These are phyloP conservation scores for Metarhizium anisopliae DNA, from an alignment of 2,329 filamentous ascomycete genomes.

Conservation along the genomic window DNA sequence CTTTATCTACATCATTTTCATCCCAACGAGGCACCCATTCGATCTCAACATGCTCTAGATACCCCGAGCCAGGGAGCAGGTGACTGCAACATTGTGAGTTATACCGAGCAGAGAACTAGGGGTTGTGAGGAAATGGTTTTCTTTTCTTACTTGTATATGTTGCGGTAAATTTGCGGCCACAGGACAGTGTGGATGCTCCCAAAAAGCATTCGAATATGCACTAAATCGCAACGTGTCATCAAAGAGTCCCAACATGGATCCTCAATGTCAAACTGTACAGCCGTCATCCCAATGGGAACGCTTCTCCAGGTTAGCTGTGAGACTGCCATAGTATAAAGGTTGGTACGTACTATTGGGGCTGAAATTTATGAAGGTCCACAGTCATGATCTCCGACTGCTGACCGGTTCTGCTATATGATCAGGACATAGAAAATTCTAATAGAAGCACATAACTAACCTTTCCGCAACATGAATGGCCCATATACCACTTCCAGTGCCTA, in stretches of 20 bases:
- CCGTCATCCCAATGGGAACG: slow-evolving; percentile 51
- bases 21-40: slow-evolving; percentile 67
- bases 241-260: slow-evolving; percentile 49
- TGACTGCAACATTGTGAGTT: slow-evolving; percentile 41
- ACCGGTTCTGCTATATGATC: neutral
- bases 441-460: slow-evolving; percentile 32
- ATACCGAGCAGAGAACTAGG: neutral
- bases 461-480: slow-evolving; percentile 82
- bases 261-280: slow-evolving; percentile 66
- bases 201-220: slow-evolving; percentile 71
- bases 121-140: neutral
- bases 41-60: slow-evolving; percentile 82
- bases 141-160: slow-evolving; percentile 50
- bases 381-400: slow-evolving; percentile 20
- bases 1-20: too few relatives aligned
- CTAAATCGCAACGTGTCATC: slow-evolving; percentile 60
- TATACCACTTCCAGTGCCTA: slow-evolving; percentile 84
- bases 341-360: slow-evolving; percentile 26
- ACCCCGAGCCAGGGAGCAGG: slow-evolving; percentile 64
- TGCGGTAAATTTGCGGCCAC: slow-evolving; percentile 67
- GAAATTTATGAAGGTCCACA: slow-evolving; percentile 30
- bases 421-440: neutral
- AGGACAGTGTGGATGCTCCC: slow-evolving; percentile 60
- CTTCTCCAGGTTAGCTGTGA: slow-evolving; percentile 32
- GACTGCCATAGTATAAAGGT: too few relatives aligned